phyloP scores from a whole-genome alignment of 768 basidiomycete species.

The Suillus discolor region DNA sequence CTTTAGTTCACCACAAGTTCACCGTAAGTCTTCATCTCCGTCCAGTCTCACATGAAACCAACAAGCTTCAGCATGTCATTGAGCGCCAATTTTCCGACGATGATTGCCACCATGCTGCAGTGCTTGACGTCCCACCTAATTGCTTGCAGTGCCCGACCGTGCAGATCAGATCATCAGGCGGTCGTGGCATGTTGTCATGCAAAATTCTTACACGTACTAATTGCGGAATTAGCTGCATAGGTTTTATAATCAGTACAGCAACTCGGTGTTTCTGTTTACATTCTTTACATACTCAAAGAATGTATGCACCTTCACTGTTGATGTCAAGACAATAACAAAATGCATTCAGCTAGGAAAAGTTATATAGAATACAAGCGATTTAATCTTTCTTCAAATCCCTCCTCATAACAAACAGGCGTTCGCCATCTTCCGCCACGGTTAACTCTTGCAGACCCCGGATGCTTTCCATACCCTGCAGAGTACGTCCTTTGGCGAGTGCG shows the following conservation, averaged over 20 bases:
- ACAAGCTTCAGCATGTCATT: neutral
- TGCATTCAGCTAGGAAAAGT: neutral
- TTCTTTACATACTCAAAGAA: neutral
- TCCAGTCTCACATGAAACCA: neutral
- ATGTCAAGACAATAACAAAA: neutral
- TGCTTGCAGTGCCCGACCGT: neutral
- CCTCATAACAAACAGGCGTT: slow-evolving; percentile 75
- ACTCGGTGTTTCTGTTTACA: neutral
- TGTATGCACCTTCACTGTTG: neutral
- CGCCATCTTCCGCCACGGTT: slow-evolving; percentile 60
- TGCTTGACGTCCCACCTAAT: neutral
- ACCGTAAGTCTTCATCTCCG: neutral
- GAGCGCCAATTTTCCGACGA: neutral
- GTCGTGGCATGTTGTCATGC: neutral
- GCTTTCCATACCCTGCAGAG: slow-evolving; percentile 57
- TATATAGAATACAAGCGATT: slow-evolving; percentile 13
- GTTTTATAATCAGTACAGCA: too few relatives aligned
- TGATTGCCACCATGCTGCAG: neutral
- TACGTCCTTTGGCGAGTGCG: slow-evolving; percentile 71
- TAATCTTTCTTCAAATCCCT: slow-evolving; percentile 86
- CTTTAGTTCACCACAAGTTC: neutral
- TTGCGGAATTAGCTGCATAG: neutral
- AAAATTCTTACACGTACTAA: neutral
- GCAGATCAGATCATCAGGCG: neutral
- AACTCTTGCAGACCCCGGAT: slow-evolving; percentile 65